phyloP scores from a whole-genome alignment of 2,329 filamentous ascomycete genomes.

The Keithomyces neogunnii region DNA sequence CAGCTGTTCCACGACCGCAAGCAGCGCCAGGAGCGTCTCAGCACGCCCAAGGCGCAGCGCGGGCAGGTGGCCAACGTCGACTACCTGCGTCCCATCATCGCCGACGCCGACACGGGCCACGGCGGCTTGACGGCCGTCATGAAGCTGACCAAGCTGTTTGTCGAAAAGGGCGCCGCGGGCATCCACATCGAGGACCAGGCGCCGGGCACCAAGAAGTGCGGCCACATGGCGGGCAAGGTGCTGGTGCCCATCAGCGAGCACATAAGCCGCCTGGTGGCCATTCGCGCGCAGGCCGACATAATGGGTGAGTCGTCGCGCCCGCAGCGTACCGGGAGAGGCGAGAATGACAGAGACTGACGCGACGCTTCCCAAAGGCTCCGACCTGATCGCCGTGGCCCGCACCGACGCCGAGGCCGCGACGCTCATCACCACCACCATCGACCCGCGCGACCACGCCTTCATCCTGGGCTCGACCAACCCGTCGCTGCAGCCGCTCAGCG shows the following conservation, averaged over 20 bases:
- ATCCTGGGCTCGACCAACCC: constrained; percentile 87
- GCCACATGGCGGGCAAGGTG: constrained; percentile 98
- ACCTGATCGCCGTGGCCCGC: constrained; percentile 84
- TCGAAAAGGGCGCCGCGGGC: constrained; percentile 92
- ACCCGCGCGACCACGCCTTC: constrained; percentile 90
- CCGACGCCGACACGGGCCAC: constrained; percentile 94
- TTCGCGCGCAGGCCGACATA: constrained; percentile 95
- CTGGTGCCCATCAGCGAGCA: constrained; percentile 95
- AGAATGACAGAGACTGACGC: background rate
- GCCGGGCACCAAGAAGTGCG: constrained; percentile 98
- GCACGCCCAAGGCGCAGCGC: constrained; percentile 64
- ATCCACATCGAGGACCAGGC: constrained; percentile 99
- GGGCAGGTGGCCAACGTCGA: constrained; percentile 71
- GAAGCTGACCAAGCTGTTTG: constrained; percentile 97
- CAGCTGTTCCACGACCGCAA: constrained; percentile 99
- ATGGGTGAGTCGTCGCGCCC: constrained; percentile 57
- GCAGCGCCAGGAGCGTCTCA: constrained; percentile 89
- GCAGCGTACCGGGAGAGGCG: background rate
- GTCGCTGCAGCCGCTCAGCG: constrained; percentile 71
- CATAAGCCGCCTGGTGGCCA: constrained; percentile 94
- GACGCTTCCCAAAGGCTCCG: constrained; percentile 47
- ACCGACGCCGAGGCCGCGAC: constrained; percentile 98
- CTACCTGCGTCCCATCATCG: constrained; percentile 91
- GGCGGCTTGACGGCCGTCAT: constrained; percentile 97
- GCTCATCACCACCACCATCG: constrained; percentile 92